Percentiles rank a stretch among this genome's conserved stretches.
These are phyloP conservation scores for Kingdonia uniflora DNA, from an alignment of 164 flowering plant genomes.

Conservation along the genomic window DNA sequence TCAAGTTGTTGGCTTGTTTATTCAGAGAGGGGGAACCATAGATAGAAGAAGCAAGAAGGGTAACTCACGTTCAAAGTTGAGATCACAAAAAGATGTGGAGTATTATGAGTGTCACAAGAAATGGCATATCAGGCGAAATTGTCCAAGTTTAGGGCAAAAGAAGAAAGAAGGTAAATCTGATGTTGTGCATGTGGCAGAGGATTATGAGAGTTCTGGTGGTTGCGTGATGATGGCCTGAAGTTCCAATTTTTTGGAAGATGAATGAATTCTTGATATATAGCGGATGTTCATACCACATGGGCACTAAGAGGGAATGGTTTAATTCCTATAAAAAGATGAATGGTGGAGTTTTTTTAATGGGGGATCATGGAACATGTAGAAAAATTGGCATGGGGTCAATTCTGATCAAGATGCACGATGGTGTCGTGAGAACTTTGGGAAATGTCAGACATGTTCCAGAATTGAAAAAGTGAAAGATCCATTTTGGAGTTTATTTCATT, in stretches of 20 bases:
- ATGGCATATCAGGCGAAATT: background rate
- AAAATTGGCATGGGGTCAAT: background rate
- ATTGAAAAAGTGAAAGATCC: too few species aligned
- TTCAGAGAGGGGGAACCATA: too few species aligned
- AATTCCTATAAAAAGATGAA: background rate
- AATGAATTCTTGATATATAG: background rate
- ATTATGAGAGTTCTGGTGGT: background rate
- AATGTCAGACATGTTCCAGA: too few species aligned
- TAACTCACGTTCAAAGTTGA: too few species aligned
- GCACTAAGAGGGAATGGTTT: background rate
- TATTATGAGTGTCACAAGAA: slow-evolving; percentile 2
- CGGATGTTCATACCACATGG: slow-evolving; percentile 1
- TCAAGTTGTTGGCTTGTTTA: too few species aligned
- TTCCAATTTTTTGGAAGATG: background rate
- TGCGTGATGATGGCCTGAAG: background rate
- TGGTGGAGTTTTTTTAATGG: background rate
- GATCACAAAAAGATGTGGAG: too few species aligned
- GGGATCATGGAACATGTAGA: background rate
- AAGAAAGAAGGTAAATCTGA: too few species aligned
- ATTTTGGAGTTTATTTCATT: too few species aligned
- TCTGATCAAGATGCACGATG: too few species aligned
- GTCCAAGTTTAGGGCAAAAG: background rate
- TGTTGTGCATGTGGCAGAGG: background rate
- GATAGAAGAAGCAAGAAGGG: too few species aligned
- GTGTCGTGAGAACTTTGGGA: too few species aligned